Evolutionary conservation across 108 stramenopile species (phyloP).

Genomic region (Nannochloropsis salina): DNA sequence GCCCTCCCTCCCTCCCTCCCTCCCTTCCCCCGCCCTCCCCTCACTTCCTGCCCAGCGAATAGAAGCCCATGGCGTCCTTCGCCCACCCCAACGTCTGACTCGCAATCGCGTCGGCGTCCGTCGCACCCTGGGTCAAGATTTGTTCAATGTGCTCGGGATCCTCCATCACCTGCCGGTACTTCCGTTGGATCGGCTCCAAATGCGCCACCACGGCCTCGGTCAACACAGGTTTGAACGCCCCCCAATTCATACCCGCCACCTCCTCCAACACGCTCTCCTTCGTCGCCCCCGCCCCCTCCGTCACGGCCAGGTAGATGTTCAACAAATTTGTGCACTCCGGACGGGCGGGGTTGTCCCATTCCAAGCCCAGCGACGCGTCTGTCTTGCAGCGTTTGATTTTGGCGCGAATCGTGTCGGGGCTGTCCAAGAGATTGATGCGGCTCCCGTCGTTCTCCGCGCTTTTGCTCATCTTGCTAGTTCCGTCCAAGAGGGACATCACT

Average conservation of each 20-base stretch:
- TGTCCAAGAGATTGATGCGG: constrained; percentile 91
- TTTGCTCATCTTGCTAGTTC: constrained; percentile 96
- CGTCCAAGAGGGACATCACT: constrained; percentile 94
- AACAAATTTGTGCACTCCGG: constrained; percentile 95
- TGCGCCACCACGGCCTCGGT: constrained; percentile 86
- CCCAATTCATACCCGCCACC: constrained; percentile 82
- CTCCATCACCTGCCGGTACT: constrained; percentile 73
- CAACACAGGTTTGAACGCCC: constrained; percentile 87
- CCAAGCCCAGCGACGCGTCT: constrained; percentile 64
- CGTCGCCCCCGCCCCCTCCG: constrained; percentile 29
- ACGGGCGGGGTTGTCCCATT: constrained; percentile 93
- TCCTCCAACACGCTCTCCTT: constrained; percentile 70
- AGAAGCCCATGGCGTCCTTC: constrained; percentile 91
- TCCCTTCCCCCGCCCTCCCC: neutral
- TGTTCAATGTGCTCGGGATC: constrained; percentile 70
- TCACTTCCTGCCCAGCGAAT: constrained; percentile 19
- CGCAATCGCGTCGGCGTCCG: constrained; percentile 85
- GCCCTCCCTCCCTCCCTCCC: neutral
- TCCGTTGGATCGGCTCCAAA: constrained; percentile 84
- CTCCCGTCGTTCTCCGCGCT: constrained; percentile 75
- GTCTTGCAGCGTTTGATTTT: constrained; percentile 97
- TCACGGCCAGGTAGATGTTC: constrained; percentile 83
- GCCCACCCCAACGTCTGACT: constrained; percentile 66
- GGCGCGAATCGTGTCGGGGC: constrained; percentile 72
- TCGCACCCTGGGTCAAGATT: constrained; percentile 81